Evolutionary conservation across 176 grass and related monocot genomes (phyloP).

Genomic region (Juncus inflexus): DNA sequence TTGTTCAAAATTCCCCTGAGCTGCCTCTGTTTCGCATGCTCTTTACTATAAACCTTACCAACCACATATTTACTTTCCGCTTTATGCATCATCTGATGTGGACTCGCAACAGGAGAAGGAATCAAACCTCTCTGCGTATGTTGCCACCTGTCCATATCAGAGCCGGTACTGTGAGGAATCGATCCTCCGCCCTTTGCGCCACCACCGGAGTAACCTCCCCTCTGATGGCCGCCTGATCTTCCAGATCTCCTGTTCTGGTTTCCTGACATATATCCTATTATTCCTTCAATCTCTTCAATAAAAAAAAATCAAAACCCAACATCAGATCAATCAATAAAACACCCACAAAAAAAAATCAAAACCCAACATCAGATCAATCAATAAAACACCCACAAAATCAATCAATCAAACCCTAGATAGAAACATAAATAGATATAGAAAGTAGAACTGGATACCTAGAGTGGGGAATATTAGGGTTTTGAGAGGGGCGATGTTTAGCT

Average conservation of each 20-base stretch:
- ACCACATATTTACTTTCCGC: slow-evolving; percentile 71
- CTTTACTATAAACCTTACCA: slow-evolving; percentile 62
- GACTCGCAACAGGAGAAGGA: slow-evolving; percentile 61
- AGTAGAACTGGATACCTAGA: too few relatives aligned
- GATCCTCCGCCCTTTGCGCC: slow-evolving; percentile 26
- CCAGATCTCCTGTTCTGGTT: slow-evolving; percentile 68
- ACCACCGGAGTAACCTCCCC: slow-evolving; percentile 53
- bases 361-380: not conserved
- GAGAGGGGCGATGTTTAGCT: not conserved
- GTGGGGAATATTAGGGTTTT: slow-evolving; percentile 14
- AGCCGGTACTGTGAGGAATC: slow-evolving; percentile 35
- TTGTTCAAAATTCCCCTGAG: slow-evolving; percentile 91
- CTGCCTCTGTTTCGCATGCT: slow-evolving; percentile 64
- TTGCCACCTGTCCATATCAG: slow-evolving; percentile 89
- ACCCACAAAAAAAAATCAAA: too few relatives aligned
- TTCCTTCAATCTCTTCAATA: slow-evolving; percentile 20
- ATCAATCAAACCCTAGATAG: slow-evolving; percentile 25
- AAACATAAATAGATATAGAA: not conserved
- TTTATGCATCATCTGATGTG: slow-evolving; percentile 80
- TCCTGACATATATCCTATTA: slow-evolving; percentile 72
- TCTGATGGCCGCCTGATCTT: slow-evolving; percentile 60
- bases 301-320: too few relatives aligned
- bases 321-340: too few relatives aligned
- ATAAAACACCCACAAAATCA: too few relatives aligned
- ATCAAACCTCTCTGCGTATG: slow-evolving; percentile 57